These are phyloP conservation scores for Coniochaeta ligniaria DNA, from an alignment of 2,329 filamentous ascomycete species.

Conservation along the genomic window DNA sequence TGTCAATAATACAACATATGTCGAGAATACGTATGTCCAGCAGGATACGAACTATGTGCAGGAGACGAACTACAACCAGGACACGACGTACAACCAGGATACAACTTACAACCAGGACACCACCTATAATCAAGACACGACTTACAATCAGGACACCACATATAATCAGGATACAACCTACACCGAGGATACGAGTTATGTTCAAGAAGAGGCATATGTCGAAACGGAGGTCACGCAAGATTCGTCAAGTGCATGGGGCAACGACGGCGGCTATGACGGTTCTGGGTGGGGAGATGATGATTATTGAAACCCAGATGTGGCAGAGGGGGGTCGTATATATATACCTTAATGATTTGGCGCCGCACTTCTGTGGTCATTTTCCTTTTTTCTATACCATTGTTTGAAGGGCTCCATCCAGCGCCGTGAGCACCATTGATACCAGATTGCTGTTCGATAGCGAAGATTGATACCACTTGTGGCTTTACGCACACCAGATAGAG, in stretches of 20 bases:
- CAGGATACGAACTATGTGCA: background rate
- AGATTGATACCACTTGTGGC: background rate
- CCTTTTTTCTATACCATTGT: background rate
- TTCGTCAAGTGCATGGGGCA: constrained; percentile 5
- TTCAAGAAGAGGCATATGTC: background rate
- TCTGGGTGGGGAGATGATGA: constrained; percentile 14
- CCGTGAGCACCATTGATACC: background rate
- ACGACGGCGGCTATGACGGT: constrained; percentile 12
- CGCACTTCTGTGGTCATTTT: background rate
- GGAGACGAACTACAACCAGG: background rate
- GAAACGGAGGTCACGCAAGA: background rate
- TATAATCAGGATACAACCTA: background rate
- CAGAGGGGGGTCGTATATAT: background rate
- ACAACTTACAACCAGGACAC: background rate
- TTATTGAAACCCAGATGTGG: background rate
- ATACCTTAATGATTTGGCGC: background rate
- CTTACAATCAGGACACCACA: background rate
- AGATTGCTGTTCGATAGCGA: background rate
- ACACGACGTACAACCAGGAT: background rate
- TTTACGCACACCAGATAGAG: background rate
- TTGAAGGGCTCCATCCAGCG: background rate
- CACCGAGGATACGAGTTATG: background rate
- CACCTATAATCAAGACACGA: background rate
- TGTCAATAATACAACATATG: background rate
- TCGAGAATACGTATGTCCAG: background rate